Evolutionary conservation across 768 basidiomycete genomes (phyloP), one percentile per base, ranked within the genome.

Genomic region (Favolaschia claudopus): DNA sequence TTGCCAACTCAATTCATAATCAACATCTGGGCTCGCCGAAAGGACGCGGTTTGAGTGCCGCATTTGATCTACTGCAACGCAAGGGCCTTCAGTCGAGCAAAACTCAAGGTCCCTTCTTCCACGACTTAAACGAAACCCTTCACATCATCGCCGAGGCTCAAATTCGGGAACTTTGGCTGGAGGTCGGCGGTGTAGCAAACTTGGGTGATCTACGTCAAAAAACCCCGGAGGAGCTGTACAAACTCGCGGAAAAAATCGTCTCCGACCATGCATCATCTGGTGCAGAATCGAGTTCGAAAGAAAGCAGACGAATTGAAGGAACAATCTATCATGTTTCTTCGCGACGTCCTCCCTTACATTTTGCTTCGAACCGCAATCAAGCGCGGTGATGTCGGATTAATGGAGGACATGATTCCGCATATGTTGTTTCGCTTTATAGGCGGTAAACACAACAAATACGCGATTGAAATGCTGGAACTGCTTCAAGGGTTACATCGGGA

Each of bases 1-100:
- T 72, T 44, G 77, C 70, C 8, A 72, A 74, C 38, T 79, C 79
- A 0, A 40, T 81, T 0, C 75, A 81, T 50, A 72, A 75, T 34
- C 79, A 81, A 52, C 80, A 79, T 58, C 66, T 72, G 9, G 76
- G 74, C 0, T 76, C 76, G 1, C 45, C 62, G 12, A 50, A 53
- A 25, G 64, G 67, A 1, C 57, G 67, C 4, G 72, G 75, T 0
- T 53, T 79, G 4, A 38, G 58, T 15, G 70, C 74, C 4, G 72
- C 70, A 0, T 77, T 77, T 58, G 60, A 69, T 37, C 24, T 75
- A 0, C 62, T 77, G 6, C 31, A 69, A 27, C 60, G 67, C 15
- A 76, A 73, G 57, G 72, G 72, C 8, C 54, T 79, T 1, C 45
- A 56, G 4, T 61, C 57, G 20, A 32, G 47, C 5, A 33, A 51